A percentile compares a stretch with the other conserved stretches of the same genome.
phyloP scores from a whole-genome alignment of 352 stramenopile genomes.

The Phytophthora meadii region DNA sequence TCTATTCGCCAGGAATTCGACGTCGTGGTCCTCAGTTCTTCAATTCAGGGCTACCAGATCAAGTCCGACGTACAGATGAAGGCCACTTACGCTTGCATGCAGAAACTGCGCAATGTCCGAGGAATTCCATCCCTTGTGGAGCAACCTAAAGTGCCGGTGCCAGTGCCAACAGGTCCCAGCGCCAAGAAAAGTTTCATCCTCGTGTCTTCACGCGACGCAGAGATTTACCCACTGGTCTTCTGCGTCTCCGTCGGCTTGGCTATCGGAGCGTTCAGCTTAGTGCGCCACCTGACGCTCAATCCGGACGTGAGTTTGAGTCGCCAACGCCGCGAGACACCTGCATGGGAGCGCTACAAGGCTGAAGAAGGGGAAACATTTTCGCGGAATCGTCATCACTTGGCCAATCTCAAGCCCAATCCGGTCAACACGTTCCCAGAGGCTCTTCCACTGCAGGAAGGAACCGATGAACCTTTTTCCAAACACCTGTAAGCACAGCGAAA shows the following conservation, averaged over 20 bases:
- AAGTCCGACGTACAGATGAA: slow-evolving; percentile 12
- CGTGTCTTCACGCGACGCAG: slow-evolving; percentile 37
- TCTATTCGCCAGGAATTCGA: no score
- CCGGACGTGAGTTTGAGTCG: slow-evolving; percentile 43
- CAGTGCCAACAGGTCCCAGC: slow-evolving; percentile 24
- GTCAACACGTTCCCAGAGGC: slow-evolving; percentile 37
- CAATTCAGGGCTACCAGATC: no score
- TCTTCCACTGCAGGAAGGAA: slow-evolving; percentile 21
- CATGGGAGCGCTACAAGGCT: slow-evolving; percentile 38
- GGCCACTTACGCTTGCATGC: slow-evolving; percentile 19
- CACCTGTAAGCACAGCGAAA: slow-evolving; percentile 6
- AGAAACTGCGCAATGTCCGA: slow-evolving; percentile 19
- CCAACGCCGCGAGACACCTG: slow-evolving; percentile 33
- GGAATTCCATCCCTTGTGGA: slow-evolving; percentile 13
- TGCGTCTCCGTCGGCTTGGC: slow-evolving; percentile 30
- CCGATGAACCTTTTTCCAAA: slow-evolving; percentile 13
- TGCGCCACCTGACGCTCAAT: slow-evolving; percentile 34
- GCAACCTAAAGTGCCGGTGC: slow-evolving; percentile 30
- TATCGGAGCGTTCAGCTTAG: slow-evolving; percentile 29
- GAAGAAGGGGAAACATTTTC: slow-evolving; percentile 36
- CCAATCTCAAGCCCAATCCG: slow-evolving; percentile 40
- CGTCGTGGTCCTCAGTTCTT: no score
- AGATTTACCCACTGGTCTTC: slow-evolving; percentile 43
- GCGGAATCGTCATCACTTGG: slow-evolving; percentile 37
- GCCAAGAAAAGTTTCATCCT: slow-evolving; percentile 27